Conservation (phyloP, 192 early-diverging fungal species). For the Gorgonomyces haynaldii region DNA sequence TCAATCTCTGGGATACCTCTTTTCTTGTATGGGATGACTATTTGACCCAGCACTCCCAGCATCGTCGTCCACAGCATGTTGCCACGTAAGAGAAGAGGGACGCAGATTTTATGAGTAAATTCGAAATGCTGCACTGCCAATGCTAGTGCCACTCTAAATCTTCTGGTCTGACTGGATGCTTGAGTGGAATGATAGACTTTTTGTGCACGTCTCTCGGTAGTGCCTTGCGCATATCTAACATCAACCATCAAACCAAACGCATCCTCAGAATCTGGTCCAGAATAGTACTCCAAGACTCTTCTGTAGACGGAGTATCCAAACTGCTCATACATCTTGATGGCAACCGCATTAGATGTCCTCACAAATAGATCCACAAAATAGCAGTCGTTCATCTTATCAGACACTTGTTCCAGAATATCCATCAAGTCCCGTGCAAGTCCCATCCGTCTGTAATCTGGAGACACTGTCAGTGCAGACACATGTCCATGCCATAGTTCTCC, state of each 20-base stretch:
- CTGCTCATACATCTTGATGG: conserved; percentile 82
- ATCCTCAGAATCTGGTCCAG: conserved; percentile 58
- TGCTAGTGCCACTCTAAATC: conserved; percentile 42
- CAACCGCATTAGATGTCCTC: conserved; percentile 78
- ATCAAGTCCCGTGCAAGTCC: conserved; percentile 85
- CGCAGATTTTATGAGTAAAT: too few species aligned
- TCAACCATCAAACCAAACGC: conserved; percentile 55
- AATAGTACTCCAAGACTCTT: conserved; percentile 80
- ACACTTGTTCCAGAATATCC: conserved; percentile 78
- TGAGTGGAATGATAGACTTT: conserved; percentile 45
- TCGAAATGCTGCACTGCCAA: not conserved
- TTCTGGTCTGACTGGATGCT: conserved; percentile 36
- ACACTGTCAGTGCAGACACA: conserved; percentile 94
- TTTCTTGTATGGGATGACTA: too few species aligned
- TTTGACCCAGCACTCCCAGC: too few species aligned
- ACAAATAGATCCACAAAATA: conserved; percentile 98
- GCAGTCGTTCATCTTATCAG: conserved; percentile 76
- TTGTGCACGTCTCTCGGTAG: conserved; percentile 67
- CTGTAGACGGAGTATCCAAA: conserved; percentile 89
- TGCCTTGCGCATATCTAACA: conserved; percentile 89
- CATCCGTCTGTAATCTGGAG: conserved; percentile 84
- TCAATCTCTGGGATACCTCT: too few species aligned
- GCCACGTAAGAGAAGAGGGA: too few species aligned
- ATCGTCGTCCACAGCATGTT: too few species aligned
- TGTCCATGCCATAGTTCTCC: conserved; percentile 92